Conservation (phyloP, 2,329 filamentous ascomycete species). For the Fusarium aywerte region DNA sequence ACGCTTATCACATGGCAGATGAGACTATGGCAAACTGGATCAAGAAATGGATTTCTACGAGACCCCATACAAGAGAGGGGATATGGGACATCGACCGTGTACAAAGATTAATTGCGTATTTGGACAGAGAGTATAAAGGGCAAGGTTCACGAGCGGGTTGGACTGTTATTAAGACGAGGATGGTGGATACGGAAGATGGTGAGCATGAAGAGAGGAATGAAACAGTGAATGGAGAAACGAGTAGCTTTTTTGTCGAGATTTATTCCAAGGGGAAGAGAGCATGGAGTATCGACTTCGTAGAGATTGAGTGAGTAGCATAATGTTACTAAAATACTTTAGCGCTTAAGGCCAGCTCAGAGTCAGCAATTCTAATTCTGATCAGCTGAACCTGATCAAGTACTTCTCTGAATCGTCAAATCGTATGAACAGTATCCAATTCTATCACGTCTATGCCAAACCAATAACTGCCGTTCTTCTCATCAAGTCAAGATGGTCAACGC, state of each 20-base stretch:
- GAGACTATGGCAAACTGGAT: conserved; percentile 20
- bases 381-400: not conserved
- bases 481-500: too few relatives aligned
- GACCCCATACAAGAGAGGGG: conserved; percentile 24
- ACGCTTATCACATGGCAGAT: conserved; percentile 28
- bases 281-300: conserved; percentile 39
- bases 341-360: not conserved
- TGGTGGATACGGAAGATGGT: conserved; percentile 30
- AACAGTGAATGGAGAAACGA: not conserved
- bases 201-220: not conserved
- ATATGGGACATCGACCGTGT: conserved; percentile 35
- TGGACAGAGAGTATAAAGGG: conserved; percentile 27
- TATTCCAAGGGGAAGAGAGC: conserved; percentile 24
- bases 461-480: not conserved
- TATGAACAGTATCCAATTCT: not conserved
- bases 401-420: not conserved
- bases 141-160: conserved; percentile 15
- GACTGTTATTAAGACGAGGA: conserved; percentile 26
- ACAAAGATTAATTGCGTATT: conserved; percentile 20
- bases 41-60: conserved; percentile 13
- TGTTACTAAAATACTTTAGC: not conserved
- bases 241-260: conserved; percentile 33
- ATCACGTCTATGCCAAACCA: not conserved
- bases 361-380: not conserved
- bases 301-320: conserved; percentile 11